Evolutionary conservation across 768 basidiomycete genomes (phyloP).

Genomic region (Pholiota conissans): DNA sequence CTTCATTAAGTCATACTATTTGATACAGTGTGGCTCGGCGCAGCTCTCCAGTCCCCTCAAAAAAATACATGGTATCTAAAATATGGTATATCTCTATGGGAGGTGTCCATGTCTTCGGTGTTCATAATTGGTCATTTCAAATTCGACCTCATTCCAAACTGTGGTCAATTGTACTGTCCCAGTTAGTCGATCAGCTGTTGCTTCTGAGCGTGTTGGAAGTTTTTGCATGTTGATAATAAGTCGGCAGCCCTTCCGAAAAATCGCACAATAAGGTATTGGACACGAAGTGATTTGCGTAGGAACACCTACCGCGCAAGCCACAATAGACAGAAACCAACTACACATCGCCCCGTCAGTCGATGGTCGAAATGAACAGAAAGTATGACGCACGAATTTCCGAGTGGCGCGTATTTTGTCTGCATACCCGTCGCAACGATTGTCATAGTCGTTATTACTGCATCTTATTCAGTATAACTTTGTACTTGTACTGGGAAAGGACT

Average conservation of each 20-base stretch:
- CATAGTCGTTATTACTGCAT: conserved; percentile 21
- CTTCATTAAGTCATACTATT: not conserved
- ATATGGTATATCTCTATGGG: not conserved
- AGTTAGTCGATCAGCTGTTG: not conserved
- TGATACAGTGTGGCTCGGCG: not conserved
- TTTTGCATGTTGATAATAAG: conserved; percentile 25
- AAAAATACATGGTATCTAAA: not conserved
- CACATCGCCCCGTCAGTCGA: not conserved
- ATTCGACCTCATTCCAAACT: conserved; percentile 8
- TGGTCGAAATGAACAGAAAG: not conserved
- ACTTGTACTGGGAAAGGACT: conserved; percentile 1
- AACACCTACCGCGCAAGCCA: conserved; percentile 24
- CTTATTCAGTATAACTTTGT: too few relatives aligned
- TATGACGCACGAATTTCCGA: conserved; percentile 25
- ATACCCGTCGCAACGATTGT: conserved; percentile 20
- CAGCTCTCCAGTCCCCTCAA: not conserved
- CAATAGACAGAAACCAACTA: conserved; percentile 31
- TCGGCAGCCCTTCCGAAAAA: conserved; percentile 21
- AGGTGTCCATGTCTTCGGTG: not conserved
- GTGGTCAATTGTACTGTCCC: conserved; percentile 18
- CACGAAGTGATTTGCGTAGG: not conserved
- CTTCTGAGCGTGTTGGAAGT: conserved; percentile 4
- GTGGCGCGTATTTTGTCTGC: conserved; percentile 21
- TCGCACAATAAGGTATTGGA: not conserved
- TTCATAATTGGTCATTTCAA: not conserved